Evolutionary conservation across 2,329 filamentous ascomycete species (phyloP).

Genomic region (Ophiostoma sp.): DNA sequence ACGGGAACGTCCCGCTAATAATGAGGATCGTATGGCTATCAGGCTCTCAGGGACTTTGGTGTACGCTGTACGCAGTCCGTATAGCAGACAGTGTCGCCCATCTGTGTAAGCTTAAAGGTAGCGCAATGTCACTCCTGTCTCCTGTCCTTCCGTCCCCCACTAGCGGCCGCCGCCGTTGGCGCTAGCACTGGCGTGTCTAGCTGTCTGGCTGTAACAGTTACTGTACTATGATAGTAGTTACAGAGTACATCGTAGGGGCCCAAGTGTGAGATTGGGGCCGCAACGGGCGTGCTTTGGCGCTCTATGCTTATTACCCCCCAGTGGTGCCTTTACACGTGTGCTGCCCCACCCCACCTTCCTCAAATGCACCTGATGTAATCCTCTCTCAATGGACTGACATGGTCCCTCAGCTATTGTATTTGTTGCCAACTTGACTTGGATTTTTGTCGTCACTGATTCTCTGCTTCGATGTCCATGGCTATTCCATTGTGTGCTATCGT

Average conservation of each 20-base stretch:
- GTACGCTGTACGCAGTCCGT: background rate
- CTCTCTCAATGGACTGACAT: background rate
- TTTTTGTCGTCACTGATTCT: background rate
- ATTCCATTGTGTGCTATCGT: background rate
- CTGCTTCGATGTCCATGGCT: background rate
- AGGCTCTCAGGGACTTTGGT: background rate
- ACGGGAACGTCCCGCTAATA: conserved; percentile 22
- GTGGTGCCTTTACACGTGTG: conserved; percentile 24
- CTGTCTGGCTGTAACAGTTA: background rate
- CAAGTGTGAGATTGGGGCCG: conserved; percentile 12
- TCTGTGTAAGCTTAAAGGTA: background rate
- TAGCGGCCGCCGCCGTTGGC: conserved; percentile 22
- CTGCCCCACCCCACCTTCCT: conserved; percentile 20
- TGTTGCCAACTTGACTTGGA: background rate
- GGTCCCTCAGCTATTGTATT: background rate
- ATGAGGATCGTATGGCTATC: conserved; percentile 20
- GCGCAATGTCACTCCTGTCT: background rate
- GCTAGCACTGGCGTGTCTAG: conserved; percentile 13
- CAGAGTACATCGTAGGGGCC: background rate
- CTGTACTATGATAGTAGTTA: too few relatives aligned
- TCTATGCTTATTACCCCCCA: conserved; percentile 15
- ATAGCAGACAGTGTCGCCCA: background rate
- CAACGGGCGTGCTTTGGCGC: background rate
- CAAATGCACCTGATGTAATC: background rate
- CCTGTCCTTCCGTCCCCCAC: conserved; percentile 10